These are phyloP conservation scores for Bruguiera parviflora DNA, from an alignment of 345 rosid species.

Conservation along the genomic window DNA sequence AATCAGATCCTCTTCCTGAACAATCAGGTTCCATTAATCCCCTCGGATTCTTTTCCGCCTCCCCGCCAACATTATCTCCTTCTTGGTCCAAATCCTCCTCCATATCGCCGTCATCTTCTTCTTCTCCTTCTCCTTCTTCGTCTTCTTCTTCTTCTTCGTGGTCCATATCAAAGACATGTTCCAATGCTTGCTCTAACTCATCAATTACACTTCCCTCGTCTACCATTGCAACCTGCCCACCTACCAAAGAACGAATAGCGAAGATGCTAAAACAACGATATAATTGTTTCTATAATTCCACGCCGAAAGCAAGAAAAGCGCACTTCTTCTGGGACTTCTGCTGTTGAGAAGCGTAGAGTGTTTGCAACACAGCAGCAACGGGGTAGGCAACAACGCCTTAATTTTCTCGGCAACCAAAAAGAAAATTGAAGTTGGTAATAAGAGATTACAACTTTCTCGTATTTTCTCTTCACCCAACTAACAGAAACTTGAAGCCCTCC, in stretches of 20 bases:
- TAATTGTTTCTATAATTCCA: too few species aligned
- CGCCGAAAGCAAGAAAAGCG: too few species aligned
- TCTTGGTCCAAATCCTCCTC: not conserved
- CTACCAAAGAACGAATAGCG: not conserved
- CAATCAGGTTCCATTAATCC: constrained; percentile 31
- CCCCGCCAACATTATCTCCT: constrained; percentile 17
- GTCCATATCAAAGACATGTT: constrained; percentile 8
- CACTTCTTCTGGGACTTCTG: too few species aligned
- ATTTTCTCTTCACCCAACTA: too few species aligned
- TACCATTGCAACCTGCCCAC: not conserved
- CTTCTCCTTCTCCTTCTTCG: not conserved
- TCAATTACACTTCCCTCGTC: constrained; percentile 4
- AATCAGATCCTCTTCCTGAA: constrained; percentile 28
- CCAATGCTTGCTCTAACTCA: constrained; percentile 12
- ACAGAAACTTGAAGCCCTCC: too few species aligned
- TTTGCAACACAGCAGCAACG: too few species aligned
- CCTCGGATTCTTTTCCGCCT: constrained; percentile 32
- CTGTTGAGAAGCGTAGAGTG: too few species aligned
- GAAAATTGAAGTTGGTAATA: too few species aligned
- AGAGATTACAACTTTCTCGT: too few species aligned
- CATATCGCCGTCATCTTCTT: not conserved
- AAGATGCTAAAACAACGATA: too few species aligned
- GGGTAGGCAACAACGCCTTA: too few species aligned
- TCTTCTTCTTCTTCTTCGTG: not conserved
- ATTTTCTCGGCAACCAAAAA: too few species aligned